phyloP scores from a whole-genome alignment of 257 asterid genomes.

The Solanum pennellii region DNA sequence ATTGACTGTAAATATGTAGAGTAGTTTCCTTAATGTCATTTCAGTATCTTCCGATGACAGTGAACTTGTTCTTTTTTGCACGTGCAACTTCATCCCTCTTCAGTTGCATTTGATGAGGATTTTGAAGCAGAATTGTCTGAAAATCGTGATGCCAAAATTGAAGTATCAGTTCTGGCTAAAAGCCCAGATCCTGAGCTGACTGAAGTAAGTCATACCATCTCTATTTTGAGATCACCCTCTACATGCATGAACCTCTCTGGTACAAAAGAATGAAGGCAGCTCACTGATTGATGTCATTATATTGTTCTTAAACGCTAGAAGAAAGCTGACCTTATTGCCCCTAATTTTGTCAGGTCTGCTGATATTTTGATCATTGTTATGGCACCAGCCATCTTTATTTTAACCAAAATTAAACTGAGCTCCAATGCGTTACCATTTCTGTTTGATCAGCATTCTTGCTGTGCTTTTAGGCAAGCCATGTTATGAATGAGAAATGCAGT shows the following conservation, averaged over 20 bases:
- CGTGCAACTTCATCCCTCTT: background rate
- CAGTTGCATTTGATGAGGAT: slow-evolving; percentile 98
- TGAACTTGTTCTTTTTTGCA: background rate
- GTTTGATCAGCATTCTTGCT: background rate
- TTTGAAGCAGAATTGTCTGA: slow-evolving; percentile 85
- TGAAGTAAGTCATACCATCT: slow-evolving; percentile 36
- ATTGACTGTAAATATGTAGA: background rate
- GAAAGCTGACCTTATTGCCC: background rate
- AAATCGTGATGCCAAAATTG: slow-evolving; percentile 73
- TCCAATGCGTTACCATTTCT: background rate
- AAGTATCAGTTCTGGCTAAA: slow-evolving; percentile 57
- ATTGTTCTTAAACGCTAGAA: background rate
- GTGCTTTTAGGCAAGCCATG: background rate
- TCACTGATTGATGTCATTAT: background rate
- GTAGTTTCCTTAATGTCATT: background rate
- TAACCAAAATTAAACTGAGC: background rate
- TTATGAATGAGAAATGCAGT: background rate
- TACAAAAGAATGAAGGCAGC: background rate
- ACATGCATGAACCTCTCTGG: background rate
- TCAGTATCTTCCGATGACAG: background rate
- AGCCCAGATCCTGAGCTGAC: slow-evolving; percentile 82
- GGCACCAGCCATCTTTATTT: background rate
- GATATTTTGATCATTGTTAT: background rate
- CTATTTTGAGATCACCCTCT: background rate
- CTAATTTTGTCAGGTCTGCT: background rate